Percentiles rank a stretch among this genome's conserved stretches.
Conservation (phyloP, 2,329 filamentous ascomycete species). For the Penicillium sp. region DNA sequence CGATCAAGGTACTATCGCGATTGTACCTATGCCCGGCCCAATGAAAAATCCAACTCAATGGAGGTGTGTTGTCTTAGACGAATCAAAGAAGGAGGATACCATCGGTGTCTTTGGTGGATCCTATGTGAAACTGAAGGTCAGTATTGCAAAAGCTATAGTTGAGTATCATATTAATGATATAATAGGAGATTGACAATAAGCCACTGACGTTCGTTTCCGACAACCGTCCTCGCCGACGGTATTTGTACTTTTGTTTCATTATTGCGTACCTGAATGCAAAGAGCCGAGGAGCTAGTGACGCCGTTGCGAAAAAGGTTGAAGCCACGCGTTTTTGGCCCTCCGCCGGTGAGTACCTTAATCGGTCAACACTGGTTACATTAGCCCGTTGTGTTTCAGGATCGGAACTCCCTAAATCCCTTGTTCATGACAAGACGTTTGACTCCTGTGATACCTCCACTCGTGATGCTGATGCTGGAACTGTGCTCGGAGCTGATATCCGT, state of each 20-base stretch:
- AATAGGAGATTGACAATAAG: not conserved
- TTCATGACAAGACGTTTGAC: not conserved
- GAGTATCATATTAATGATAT: not conserved
- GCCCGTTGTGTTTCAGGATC: not conserved
- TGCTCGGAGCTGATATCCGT: not conserved
- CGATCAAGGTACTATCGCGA: not conserved
- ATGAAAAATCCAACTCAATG: not conserved
- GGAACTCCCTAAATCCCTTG: not conserved
- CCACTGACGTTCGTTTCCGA: slow-evolving; percentile 14
- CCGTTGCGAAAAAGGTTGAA: not conserved
- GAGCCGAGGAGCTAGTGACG: not conserved
- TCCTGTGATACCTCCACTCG: not conserved
- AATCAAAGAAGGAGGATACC: not conserved
- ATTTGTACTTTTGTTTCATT: slow-evolving; percentile 23
- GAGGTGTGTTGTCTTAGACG: not conserved
- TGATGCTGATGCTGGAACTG: not conserved
- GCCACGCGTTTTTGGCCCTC: not conserved
- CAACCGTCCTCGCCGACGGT: slow-evolving; percentile 16
- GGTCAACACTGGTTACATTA: not conserved
- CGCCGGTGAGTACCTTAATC: not conserved
- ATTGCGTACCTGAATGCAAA: slow-evolving; percentile 13
- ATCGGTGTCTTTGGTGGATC: not conserved
- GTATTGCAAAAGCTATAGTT: not conserved
- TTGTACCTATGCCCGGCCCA: not conserved
- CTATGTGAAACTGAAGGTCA: not conserved